phyloP scores from a whole-genome alignment of 2,329 filamentous ascomycete genomes.

The Fusarium armeniacum region DNA sequence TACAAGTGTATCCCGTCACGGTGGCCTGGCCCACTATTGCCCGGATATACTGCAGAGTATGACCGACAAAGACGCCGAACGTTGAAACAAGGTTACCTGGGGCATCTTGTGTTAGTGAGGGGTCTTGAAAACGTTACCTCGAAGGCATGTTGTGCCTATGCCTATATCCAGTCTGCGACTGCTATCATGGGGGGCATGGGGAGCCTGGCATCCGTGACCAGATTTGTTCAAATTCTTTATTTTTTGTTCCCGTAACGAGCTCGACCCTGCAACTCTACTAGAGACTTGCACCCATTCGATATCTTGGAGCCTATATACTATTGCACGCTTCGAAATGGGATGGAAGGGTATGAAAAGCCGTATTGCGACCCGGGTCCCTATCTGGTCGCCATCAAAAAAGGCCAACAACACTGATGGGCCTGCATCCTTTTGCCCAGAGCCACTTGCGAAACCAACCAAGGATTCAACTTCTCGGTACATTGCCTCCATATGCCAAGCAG shows the following conservation, averaged over 20 bases:
- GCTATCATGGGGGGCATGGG: conserved; percentile 8
- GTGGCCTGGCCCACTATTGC: conserved; percentile 51
- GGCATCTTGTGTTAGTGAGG: conserved; percentile 42
- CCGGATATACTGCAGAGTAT: conserved; percentile 54
- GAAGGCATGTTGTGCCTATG: conserved; percentile 12
- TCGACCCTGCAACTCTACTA: conserved; percentile 5
- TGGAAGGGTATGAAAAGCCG: conserved; percentile 57
- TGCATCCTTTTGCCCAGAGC: conserved; percentile 31
- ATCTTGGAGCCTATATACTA: conserved; percentile 10
- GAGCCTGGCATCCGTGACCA: conserved; percentile 8
- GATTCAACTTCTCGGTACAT: conserved; percentile 51
- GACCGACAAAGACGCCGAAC: conserved; percentile 57
- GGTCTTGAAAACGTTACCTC: conserved; percentile 28
- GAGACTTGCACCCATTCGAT: conserved; percentile 11
- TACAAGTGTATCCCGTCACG: conserved; percentile 27
- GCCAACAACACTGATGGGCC: conserved; percentile 35
- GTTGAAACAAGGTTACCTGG: conserved; percentile 50
- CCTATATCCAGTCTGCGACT: conserved; percentile 13
- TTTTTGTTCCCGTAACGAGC: conserved; percentile 6
- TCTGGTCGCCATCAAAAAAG: conserved; percentile 53
- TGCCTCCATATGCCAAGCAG: conserved; percentile 31
- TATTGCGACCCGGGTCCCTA: conserved; percentile 54
- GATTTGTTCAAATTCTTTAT: conserved; percentile 12
- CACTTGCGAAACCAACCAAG: conserved; percentile 31
- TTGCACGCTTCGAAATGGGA: conserved; percentile 51